Base-by-base conservation (phyloP, 2,329 filamentous ascomycete genomes). In the Teratosphaeria gauchensis region DNA sequence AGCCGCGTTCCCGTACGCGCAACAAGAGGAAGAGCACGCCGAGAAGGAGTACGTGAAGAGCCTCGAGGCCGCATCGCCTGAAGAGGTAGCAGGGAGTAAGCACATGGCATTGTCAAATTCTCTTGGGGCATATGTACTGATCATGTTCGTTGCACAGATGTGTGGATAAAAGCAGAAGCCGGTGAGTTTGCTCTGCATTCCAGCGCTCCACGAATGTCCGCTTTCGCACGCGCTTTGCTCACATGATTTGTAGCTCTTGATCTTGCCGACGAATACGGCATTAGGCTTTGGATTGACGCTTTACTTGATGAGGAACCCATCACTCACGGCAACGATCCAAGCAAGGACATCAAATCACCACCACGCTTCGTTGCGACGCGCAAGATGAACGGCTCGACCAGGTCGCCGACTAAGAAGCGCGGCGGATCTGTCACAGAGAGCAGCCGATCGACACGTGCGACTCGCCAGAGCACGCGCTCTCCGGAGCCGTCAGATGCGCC, bases 281-380 rank as follows among this genome's bases (percentile, higher is more conserved):
- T 97, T 73, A 76, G 82, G 54, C 80, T 87, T 52, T 99, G 94
- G 94, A 90, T 99, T 65, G 84, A 84, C 58, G 94, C 94, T n/a
- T 82, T 99, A 19, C 82, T 99, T 55, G 92, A 97, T 71, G 85
- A 90, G n/a, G 79, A 87, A 63, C 87, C 91, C 31, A 95, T 97
- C 61, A 78, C 78, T 53, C 82, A 83, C 69, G 81, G 80, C 56
- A 78, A 82, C 30, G 87, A 86, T 64, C 65, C 67, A 6, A 69
- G 65, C 82, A 89, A 58, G 82, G 83, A 81, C 61, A 96, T 96
- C 64, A 76, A 82, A 16, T 85, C 90, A 28, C 94, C 94, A 53
- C 94, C 94, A 24, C 87, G 85, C 65, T 95, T 89, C 69, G 76
- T 79, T 59, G 71, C 63, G 68, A 59, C 64, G 62, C 56, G 62